These are phyloP conservation scores for Pseudogymnoascus sp. DNA, from an alignment of 2,329 filamentous ascomycete species.

Conservation along the genomic window DNA sequence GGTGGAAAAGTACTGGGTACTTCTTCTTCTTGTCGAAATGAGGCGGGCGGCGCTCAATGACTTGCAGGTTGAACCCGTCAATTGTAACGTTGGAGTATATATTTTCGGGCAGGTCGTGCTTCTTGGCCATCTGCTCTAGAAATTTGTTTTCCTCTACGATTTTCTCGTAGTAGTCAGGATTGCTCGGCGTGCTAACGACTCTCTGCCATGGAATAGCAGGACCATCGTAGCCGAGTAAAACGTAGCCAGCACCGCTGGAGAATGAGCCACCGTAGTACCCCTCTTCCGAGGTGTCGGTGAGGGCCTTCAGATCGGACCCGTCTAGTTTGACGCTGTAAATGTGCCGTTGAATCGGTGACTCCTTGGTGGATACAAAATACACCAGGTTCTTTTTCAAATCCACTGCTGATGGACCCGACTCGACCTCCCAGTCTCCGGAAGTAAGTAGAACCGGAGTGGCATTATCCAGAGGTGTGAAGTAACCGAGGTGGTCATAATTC, in stretches of 20 bases:
- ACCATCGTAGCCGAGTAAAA: conserved; percentile 74
- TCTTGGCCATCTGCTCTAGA: conserved; percentile 60
- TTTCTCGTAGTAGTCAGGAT: conserved; percentile 54
- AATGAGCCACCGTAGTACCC: conserved; percentile 81
- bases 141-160: conserved; percentile 69
- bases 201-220: conserved; percentile 87
- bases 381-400: conserved; percentile 80
- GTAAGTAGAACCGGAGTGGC: conserved; percentile 78
- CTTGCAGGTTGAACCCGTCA: conserved; percentile 63
- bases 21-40: conserved; percentile 77
- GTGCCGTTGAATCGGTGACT: conserved; percentile 82
- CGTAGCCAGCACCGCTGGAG: conserved; percentile 72
- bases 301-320: conserved; percentile 60
- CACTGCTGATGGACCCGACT: conserved; percentile 72
- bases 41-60: conserved; percentile 79
- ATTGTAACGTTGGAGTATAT: conserved; percentile 80
- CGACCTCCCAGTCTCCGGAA: conserved; percentile 86
- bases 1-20: conserved; percentile 90
- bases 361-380: conserved; percentile 83
- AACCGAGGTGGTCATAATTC: conserved; percentile 83
- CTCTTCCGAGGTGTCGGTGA: conserved; percentile 66
- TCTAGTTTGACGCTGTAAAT: conserved; percentile 76
- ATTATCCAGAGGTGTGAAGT: conserved; percentile 83
- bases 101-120: conserved; percentile 74
- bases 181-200: conserved; percentile 74